Conservation (phyloP, 768 basidiomycete species). For the Cystofilobasidium macerans region DNA sequence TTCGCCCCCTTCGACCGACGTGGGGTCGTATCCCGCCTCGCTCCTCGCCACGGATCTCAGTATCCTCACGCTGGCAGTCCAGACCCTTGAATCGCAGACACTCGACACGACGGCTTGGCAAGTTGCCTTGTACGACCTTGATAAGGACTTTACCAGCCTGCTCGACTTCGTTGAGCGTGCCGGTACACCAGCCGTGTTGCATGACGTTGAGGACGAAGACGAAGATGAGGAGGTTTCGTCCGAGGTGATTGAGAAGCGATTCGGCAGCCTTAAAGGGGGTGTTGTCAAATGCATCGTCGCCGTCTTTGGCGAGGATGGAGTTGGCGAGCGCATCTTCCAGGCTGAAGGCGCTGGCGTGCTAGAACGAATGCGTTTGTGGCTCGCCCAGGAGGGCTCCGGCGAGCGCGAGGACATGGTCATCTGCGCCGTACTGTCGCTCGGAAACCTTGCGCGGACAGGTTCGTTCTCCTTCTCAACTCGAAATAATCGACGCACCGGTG, state of each 20-base stretch:
- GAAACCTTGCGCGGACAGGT: constrained; percentile 72
- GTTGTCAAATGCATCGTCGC: constrained; percentile 3
- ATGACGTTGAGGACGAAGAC: constrained; percentile 29
- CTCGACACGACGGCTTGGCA: constrained; percentile 13
- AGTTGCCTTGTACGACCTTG: not conserved
- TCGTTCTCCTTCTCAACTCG: no score
- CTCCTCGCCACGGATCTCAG: constrained; percentile 10
- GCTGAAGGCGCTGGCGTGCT: not conserved
- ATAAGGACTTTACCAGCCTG: constrained; percentile 35
- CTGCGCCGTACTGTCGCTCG: constrained; percentile 69
- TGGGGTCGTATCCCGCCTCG: constrained; percentile 40
- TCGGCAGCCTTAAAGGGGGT: constrained; percentile 8
- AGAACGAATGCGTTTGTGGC: not conserved
- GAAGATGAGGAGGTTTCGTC: constrained; percentile 37
- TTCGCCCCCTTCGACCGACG: not conserved
- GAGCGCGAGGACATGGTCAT: constrained; percentile 63
- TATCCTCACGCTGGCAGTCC: constrained; percentile 5
- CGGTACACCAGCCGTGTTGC: constrained; percentile 34
- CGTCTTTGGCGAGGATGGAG: not conserved
- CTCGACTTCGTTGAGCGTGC: constrained; percentile 66
- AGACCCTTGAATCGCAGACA: constrained; percentile 9
- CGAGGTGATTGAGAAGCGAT: constrained; percentile 16
- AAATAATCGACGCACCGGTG: no score
- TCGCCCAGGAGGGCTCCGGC: not conserved
- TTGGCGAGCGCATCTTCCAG: constrained; percentile 8